Base-by-base conservation (phyloP, 768 basidiomycete genomes). In the Albatrellus ellisii region DNA sequence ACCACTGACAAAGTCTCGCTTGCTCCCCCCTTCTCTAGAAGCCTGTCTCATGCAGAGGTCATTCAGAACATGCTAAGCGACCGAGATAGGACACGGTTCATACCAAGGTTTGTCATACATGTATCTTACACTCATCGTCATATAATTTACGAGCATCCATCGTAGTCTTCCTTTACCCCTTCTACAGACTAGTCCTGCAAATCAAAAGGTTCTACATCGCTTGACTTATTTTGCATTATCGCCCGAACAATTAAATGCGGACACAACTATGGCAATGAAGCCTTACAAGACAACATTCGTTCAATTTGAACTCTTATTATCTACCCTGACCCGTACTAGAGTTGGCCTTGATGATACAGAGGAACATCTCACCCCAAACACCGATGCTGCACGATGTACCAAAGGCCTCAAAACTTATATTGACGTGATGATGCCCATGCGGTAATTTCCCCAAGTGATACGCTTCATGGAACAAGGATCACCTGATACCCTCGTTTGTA, bases 61-160 rank as follows among this genome's bases (percentile, higher is more conserved):
- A 52, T 74, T 28, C 55, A 71, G 29, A 51, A 65, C 20, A 75
- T 73, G 75, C 52, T 72, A 18, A 11, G 28, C 14, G 27, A 11
- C 7, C n/a, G 24, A 8, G 15, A 22, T 8, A 18, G n/a, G n/a
- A 5, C 40, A 5, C 28, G 21, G 11, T 41, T 41, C 25, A 15
- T 41, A 15, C 28, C 40, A 31, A 41, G 40, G 40, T 41, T 17
- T 14, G 26, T 12, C 21, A 18, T 22, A 11, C 12, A 9, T 18
- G 7, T 17, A 12, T 22, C 10, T 6, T 44, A 58, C 50, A 52
- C 56, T 2, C 52, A 59, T 15, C 49, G 53, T 31, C 46, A 53
- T 10, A 57, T 59, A 36, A 45, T 61, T 39, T 79, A 78, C 49
- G 62, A n/a, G 35, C 20, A 12, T 36, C 20, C 10, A 18, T 73